Conservation (phyloP, 164 flowering plant species). For the Sextonia rubra region DNA sequence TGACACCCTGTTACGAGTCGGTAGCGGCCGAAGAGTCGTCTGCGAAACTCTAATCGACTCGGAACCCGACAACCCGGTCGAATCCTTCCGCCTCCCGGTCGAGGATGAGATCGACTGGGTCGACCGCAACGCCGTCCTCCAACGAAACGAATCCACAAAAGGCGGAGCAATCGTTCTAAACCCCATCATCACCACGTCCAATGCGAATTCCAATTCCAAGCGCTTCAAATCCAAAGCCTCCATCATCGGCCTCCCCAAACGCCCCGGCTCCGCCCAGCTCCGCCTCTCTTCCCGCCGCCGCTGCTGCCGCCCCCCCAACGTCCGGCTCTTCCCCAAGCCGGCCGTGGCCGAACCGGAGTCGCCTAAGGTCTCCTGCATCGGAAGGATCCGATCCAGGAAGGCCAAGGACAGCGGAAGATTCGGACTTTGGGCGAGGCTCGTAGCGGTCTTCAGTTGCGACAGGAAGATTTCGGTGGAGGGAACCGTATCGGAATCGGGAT, state of each 20-base stretch:
- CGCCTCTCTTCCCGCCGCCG: constrained; percentile 8
- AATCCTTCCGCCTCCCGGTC: constrained; percentile 18
- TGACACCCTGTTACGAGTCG: constrained; percentile 17
- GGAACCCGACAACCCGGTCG: constrained; percentile 19
- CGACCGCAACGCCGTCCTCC: constrained; percentile 18
- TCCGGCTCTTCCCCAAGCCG: constrained; percentile 19
- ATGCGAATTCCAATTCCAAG: background rate
- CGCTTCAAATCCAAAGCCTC: constrained; percentile 18
- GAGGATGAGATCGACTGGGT: constrained; percentile 30
- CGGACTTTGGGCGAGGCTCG: constrained; percentile 17
- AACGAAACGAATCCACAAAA: constrained; percentile 20
- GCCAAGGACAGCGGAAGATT: constrained; percentile 1
- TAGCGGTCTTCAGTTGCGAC: constrained; percentile 12
- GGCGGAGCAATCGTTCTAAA: background rate
- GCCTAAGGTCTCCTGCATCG: constrained; percentile 37
- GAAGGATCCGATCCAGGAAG: constrained; percentile 24
- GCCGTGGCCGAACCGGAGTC: constrained; percentile 30
- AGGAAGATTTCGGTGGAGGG: background rate
- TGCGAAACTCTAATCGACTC: constrained; percentile 17
- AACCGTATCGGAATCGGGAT: constrained; percentile 5
- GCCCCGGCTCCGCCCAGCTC: constrained; percentile 12
- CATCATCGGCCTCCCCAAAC: constrained; percentile 27
- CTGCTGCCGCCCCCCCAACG: constrained; percentile 6
- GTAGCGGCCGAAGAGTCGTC: constrained; percentile 18
- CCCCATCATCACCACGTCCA: constrained; percentile 1